Percentiles rank a stretch among this genome's conserved stretches.
Conservation (phyloP, 1,139 yeast genomes). For the Yamadazyma diospyri region DNA sequence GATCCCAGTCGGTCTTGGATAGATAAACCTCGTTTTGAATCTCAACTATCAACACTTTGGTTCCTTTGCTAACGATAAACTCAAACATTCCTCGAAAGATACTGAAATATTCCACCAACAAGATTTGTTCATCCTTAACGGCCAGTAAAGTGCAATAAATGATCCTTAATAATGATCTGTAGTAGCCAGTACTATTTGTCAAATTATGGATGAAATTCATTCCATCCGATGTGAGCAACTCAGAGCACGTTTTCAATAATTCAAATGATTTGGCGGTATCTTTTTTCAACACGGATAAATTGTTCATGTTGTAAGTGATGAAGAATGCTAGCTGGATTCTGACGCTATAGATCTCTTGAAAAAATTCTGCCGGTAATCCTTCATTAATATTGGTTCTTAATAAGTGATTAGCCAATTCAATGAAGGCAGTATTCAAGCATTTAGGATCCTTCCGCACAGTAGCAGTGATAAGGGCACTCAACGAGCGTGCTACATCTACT, state of each 20-base stretch:
- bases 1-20: slow-evolving; percentile 29
- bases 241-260: slow-evolving; percentile 37
- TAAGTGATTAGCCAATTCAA: slow-evolving; percentile 46
- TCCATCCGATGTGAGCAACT: slow-evolving; percentile 43
- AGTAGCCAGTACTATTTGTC: slow-evolving; percentile 37
- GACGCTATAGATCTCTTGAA: slow-evolving; percentile 53
- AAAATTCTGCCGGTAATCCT: slow-evolving; percentile 48
- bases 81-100: slow-evolving; percentile 56
- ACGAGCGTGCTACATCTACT: slow-evolving; percentile 63
- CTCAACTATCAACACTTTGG: slow-evolving; percentile 50
- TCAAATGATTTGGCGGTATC: slow-evolving; percentile 31
- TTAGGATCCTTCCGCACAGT: slow-evolving; percentile 43
- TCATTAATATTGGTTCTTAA: slow-evolving; percentile 51
- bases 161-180: slow-evolving; percentile 61
- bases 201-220: slow-evolving; percentile 44
- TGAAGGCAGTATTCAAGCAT: slow-evolving; percentile 31
- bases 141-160: slow-evolving; percentile 47
- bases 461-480: slow-evolving; percentile 75
- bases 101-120: slow-evolving; percentile 48
- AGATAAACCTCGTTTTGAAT: slow-evolving; percentile 55
- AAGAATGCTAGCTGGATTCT: slow-evolving; percentile 71
- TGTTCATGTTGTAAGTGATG: slow-evolving; percentile 49
- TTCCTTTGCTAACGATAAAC: slow-evolving; percentile 56
- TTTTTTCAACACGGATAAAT: slow-evolving; percentile 26
- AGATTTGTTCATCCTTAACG: slow-evolving; percentile 36